Evolutionary conservation across 176 grass and related monocot genomes (phyloP), one percentile per base, ranked within the genome.

Genomic region (Avena sativa): DNA sequence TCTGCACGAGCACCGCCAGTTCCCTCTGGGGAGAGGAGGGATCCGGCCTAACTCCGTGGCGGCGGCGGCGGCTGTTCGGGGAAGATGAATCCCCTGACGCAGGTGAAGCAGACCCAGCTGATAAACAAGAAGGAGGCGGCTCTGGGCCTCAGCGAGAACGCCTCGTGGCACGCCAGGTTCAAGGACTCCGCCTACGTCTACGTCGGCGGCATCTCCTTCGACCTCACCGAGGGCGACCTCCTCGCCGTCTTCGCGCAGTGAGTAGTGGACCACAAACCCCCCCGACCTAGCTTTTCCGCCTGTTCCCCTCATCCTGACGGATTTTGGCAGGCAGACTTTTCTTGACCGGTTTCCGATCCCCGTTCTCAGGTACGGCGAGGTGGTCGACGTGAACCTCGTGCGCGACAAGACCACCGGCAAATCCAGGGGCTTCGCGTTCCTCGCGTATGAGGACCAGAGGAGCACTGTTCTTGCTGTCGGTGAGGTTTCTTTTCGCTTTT

Each of bases 391-490:
- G 55, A 98, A 98, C 86, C 93, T 98, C 47, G 96, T 98, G 67
- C 93, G 96, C 74, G 92, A 98, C 69, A 95, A 92, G 87, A 87
- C 86, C 74, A 98, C 93, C 19, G 93, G 96, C 14, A 96, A 98
- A 63, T 96, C 93, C 21, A 98, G 78, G 86, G 96, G 96, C 0
- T 98, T 98, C 77, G 92, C 90, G 19, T 98, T 98, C 59, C 21
- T 98, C 48, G 93, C 96, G 48, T 98, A 96, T 19, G 93, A 94
- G 88, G 96, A 98, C 61, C 96, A 98, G 90, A 94, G 93, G 79
- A 96, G 93, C 85, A 98, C 93, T 1, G 77, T 94, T 78, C 93
- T 98, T 32, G 93, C 93, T 87, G 92, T 96, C 20, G 96, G 96
- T 94, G 53, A 85, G 90, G 65, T 43, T 63, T 61, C 58, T 52